Base-by-base conservation (phyloP, 148 eudicot species). In the Cornus kousa region DNA sequence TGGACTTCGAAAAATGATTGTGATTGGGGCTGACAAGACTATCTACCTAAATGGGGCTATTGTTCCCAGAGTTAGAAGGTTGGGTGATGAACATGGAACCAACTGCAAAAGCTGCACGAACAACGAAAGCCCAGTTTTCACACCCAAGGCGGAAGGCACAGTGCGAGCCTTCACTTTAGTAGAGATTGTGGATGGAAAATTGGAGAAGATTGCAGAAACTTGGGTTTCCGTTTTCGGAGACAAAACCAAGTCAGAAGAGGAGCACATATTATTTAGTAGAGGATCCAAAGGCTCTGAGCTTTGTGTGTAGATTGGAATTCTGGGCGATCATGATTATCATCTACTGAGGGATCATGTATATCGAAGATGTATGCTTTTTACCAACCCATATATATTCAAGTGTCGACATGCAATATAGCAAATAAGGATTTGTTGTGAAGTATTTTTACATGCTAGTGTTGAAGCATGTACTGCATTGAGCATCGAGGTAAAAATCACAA, bases 11-110 rank as follows among this genome's bases (percentile, higher is more conserved):
- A 93, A 91, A 81, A 95, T 95, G 97, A 76, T 95, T 72, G 86
- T 77, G 37, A 75, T 88, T 73, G 97, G 89, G 68, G 81, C 83
- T 32, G 96, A 95, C 81, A 80, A 84, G 77, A 90, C 86, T 39
- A 71, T 89, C 78, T 95, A 89, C 85, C 87, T 95, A 76, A 95
- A 95, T 37, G 94, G 94, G 76, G 98, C 98, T 72, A 74, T 93
- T 68, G 94, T 95, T 80, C 98, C 97, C 3, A 82, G 98, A 79
- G 93, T 90, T 72, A 89, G 80, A 83, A 77, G 74, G 65, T 55
- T 76, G 11, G 73, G 46, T 22, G 37, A 80, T 57, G 73, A 86
- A 31, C 84, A 78, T 19, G 82, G 64, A 62, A 53, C 74, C 43
- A 32, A 72, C 78, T 50, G 14, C 14, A 35, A 23, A 16, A 82